Evolutionary conservation across 257 asterid genomes (phyloP).

Genomic region (Eucommia ulmoides): DNA sequence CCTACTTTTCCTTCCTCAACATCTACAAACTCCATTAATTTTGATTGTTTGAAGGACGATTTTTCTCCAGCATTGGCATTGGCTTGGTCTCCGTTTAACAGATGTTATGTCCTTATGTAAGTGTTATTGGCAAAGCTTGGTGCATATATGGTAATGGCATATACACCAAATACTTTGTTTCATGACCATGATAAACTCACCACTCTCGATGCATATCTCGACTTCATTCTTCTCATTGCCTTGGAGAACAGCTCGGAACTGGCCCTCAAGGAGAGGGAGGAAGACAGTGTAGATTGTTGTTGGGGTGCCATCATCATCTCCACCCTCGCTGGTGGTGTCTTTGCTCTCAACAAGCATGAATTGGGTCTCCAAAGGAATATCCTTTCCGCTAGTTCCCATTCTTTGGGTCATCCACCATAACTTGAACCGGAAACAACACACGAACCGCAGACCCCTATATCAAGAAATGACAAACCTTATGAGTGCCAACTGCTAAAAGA

Average conservation of each 20-base stretch:
- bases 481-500: too few relatives aligned
- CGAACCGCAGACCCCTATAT: conserved; percentile 70
- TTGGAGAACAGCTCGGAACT: conserved; percentile 93
- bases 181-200: conserved; percentile 47
- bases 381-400: conserved; percentile 89
- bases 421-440: conserved; percentile 96
- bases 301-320: conserved; percentile 51
- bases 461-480: too few relatives aligned
- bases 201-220: conserved; percentile 97
- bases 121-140: not conserved
- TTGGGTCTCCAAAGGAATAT: conserved; percentile 87
- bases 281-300: conserved; percentile 69
- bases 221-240: conserved; percentile 78
- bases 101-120: conserved; percentile 10
- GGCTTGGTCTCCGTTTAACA: conserved; percentile 10
- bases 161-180: conserved; percentile 16
- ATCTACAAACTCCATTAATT: conserved; percentile 12
- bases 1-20: conserved; percentile 13
- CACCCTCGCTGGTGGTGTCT: conserved; percentile 44
- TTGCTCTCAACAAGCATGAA: conserved; percentile 94
- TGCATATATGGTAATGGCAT: conserved; percentile 19
- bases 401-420: conserved; percentile 99
- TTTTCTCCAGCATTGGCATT: conserved; percentile 17
- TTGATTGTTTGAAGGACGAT: conserved; percentile 12
- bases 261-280: conserved; percentile 94